Evolutionary conservation across 129 eudicot genomes (phyloP).

Genomic region (sunflower (Helianthus annuus)): HanXRQr2.0-SUNRISE NC_035443.2:139375897-139376396

Average conservation of each 20-base stretch:
- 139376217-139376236: too few relatives aligned
- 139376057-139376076: too few relatives aligned
- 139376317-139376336: neutral
- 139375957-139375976: neutral
- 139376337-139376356: neutral
- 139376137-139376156: neutral
- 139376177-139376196: too few relatives aligned
- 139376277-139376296: neutral
- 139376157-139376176: neutral
- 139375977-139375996: neutral
- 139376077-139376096: too few relatives aligned
- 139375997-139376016: neutral
- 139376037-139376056: too few relatives aligned
- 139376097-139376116: too few relatives aligned
- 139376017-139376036: neutral
- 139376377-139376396: neutral
- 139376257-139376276: neutral
- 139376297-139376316: neutral
- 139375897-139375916: neutral
- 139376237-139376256: too few relatives aligned
- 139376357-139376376: neutral
- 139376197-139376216: too few relatives aligned
- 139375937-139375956: neutral
- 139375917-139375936: neutral
- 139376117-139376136: too few relatives aligned